Evolutionary conservation across 1,139 yeast genomes (phyloP).

Genomic region (Candida dubliniensis): DNA sequence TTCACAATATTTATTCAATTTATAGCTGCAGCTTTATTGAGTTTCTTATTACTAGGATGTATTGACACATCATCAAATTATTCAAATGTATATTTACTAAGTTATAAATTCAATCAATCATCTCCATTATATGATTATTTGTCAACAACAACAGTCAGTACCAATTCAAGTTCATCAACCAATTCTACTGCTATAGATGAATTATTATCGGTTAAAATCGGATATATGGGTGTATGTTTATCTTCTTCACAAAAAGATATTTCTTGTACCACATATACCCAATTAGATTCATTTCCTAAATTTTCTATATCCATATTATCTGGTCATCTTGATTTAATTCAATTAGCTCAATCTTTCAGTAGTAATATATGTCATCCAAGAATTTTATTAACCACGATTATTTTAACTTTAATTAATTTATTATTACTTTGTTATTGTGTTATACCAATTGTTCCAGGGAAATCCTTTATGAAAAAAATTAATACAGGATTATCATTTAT

Average conservation of each 20-base stretch:
- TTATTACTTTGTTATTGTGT: conserved; percentile 41
- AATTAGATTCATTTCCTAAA: conserved; percentile 20
- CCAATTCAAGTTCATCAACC: conserved; percentile 1
- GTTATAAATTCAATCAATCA: conserved; percentile 44
- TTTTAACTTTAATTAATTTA: conserved; percentile 44
- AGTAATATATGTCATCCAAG: conserved; percentile 54
- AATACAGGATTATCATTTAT: conserved; percentile 36
- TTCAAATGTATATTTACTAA: conserved; percentile 46
- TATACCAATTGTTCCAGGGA: conserved; percentile 52
- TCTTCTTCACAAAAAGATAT: conserved; percentile 20
- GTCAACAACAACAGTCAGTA: no score
- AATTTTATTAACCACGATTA: conserved; percentile 49
- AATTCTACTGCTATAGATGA: conserved; percentile 20
- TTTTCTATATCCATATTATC: conserved; percentile 9
- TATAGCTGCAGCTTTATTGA: conserved; percentile 41
- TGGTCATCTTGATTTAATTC: conserved; percentile 38
- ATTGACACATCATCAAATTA: conserved; percentile 39
- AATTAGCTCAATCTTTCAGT: conserved; percentile 43
- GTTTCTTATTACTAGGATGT: conserved; percentile 56
- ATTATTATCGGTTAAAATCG: conserved; percentile 45
- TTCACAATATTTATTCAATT: conserved; percentile 28
- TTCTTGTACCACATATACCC: conserved; percentile 34
- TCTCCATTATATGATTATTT: conserved; percentile 11
- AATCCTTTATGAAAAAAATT: conserved; percentile 28
- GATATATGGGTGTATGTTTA: conserved; percentile 54